Conservation (phyloP, 371 early-diverging fungal species). For the Batkoa obscura region DNA sequence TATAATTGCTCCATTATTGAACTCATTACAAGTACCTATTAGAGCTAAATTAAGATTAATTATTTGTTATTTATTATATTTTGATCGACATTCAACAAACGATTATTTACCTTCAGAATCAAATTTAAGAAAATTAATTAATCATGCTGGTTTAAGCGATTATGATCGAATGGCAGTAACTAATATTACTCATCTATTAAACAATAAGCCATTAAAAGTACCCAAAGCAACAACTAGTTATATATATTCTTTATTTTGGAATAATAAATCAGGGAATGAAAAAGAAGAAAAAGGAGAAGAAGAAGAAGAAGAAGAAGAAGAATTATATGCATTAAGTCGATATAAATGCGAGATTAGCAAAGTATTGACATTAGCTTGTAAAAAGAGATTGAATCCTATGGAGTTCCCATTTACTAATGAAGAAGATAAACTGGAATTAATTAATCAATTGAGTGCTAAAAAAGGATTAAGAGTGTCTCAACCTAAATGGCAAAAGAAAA, state of each 20-base stretch:
- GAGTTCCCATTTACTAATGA: background rate
- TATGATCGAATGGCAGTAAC: slow-evolving; percentile 54
- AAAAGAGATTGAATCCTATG: background rate
- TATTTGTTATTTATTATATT: slow-evolving; percentile 13
- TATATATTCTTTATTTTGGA: background rate
- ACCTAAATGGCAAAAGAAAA: slow-evolving; percentile 1
- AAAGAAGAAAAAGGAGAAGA: background rate
- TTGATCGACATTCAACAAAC: background rate
- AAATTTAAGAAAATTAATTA: slow-evolving; percentile 40
- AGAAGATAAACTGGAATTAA: background rate
- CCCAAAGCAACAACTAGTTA: too few species aligned
- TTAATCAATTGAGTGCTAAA: background rate
- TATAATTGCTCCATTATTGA: slow-evolving; percentile 63
- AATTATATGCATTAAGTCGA: background rate
- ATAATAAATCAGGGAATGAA: background rate
- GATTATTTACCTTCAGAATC: too few species aligned
- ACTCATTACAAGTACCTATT: slow-evolving; percentile 38
- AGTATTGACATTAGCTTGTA: background rate
- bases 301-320: background rate
- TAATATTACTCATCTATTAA: slow-evolving; percentile 36
- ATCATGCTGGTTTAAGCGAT: slow-evolving; percentile 50
- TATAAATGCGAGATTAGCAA: background rate
- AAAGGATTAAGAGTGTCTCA: background rate
- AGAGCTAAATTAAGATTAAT: background rate
- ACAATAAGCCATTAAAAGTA: slow-evolving; percentile 21